These are phyloP conservation scores for Arctium minus DNA, from an alignment of 129 eudicot species.

Conservation along the genomic window DNA sequence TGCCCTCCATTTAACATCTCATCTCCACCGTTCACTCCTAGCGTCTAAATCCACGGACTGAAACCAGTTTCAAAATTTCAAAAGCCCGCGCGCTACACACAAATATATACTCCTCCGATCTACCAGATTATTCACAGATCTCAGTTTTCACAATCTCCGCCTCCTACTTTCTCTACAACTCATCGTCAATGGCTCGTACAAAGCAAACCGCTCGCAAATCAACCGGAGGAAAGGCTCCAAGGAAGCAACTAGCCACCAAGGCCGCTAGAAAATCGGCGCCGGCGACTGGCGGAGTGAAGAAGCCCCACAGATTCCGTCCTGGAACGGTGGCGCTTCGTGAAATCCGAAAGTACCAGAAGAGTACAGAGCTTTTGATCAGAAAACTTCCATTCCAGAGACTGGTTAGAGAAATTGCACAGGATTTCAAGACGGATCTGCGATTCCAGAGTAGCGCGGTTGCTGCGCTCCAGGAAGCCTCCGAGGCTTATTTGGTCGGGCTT, in stretches of 20 bases:
- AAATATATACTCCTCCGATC: neutral
- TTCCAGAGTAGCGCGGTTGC: conserved; percentile 36
- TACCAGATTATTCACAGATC: neutral
- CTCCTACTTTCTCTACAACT: neutral
- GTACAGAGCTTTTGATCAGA: conserved; percentile 17
- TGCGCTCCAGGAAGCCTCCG: conserved; percentile 25
- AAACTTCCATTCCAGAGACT: conserved; percentile 37
- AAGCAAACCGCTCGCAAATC: conserved; percentile 4
- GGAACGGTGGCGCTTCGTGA: conserved; percentile 26
- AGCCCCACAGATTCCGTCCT: conserved; percentile 25
- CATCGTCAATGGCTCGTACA: conserved; percentile 11
- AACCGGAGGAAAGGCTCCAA: conserved; percentile 27
- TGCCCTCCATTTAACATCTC: neutral
- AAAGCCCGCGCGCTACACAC: neutral
- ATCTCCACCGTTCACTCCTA: neutral
- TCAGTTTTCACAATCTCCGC: neutral
- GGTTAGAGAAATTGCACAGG: conserved; percentile 38
- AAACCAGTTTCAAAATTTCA: neutral
- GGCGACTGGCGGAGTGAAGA: conserved; percentile 36
- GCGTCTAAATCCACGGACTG: neutral
- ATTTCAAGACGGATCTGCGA: conserved; percentile 39
- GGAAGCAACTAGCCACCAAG: conserved; percentile 45
- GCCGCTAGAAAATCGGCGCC: conserved; percentile 45
- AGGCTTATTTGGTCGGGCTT: conserved; percentile 22
- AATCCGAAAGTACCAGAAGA: conserved; percentile 26